Base-by-base conservation (phyloP, 2,329 filamentous ascomycete genomes). In the Xylariales sp. region DNA sequence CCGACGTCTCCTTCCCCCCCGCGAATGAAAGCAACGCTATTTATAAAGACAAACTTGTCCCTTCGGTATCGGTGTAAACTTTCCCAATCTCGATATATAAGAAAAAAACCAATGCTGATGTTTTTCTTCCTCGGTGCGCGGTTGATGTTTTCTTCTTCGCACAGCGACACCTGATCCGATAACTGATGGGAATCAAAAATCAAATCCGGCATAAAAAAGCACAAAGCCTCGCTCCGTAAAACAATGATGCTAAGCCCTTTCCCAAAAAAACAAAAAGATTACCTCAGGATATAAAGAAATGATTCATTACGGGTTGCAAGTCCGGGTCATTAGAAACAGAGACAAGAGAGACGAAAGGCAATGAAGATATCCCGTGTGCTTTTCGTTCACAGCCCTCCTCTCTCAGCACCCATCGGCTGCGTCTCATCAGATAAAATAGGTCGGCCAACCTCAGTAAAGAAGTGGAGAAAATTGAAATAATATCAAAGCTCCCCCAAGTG, bases 381-480 rank as follows among this genome's bases (percentile, higher is more conserved):
- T n/a, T n/a, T n/a, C 45, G 40, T 54, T 46, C 51, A 48, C 47
- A 45, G 60, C 60, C 60, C 52, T 47, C 61, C 60, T 46, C 54
- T 44, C 50, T 48, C 36, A 27, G 44, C 46, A 54, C 55, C 62
- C 62, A 63, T 65, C 63, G n/a, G n/a, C n/a, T n/a, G n/a, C n/a
- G n/a, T n/a, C n/a, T n/a, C n/a, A n/a, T n/a, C n/a, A n/a, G n/a
- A n/a, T n/a, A 65, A 59, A 66, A 62, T 57, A 51, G 62, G 60
- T 66, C 62, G 62, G 65, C 67, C 68, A 72, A 71, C 67, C 66
- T 70, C 61, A 53, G 40, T 30, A 53, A 48, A 70, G 67, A 70
- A 72, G 67, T 63, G 68, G 66, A 70, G 65, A 61, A n/a, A n/a
- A 51, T 47, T 58, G 52, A 48, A 47, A 48, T 17, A 24, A 49